Percentiles rank a stretch among this genome's conserved stretches.
Conservation (phyloP, 306 rosid species). For the Acacia crassicarpa region DNA sequence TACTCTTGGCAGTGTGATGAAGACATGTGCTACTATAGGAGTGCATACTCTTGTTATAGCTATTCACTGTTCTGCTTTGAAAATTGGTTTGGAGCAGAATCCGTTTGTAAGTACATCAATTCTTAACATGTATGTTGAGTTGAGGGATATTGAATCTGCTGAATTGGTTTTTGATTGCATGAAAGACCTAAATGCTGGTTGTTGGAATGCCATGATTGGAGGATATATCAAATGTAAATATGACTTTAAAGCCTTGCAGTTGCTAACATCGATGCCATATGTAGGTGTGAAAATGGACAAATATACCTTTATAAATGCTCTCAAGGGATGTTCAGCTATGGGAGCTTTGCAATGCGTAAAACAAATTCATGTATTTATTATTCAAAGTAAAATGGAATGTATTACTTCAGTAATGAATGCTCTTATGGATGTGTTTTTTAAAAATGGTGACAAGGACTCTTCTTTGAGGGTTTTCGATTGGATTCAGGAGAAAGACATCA, state of each 20-base stretch:
- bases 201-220: slow-evolving; percentile 65
- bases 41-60: slow-evolving; percentile 38
- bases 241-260: slow-evolving; percentile 42
- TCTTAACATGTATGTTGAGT: slow-evolving; percentile 56
- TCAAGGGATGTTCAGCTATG: slow-evolving; percentile 47
- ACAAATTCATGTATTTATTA: slow-evolving; percentile 52
- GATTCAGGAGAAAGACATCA: slow-evolving; percentile 45
- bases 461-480: slow-evolving; percentile 48
- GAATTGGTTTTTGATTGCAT: slow-evolving; percentile 41
- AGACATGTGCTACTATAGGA: slow-evolving; percentile 42
- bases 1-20: slow-evolving; percentile 51
- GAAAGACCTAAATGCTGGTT: slow-evolving; percentile 44
- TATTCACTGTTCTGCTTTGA: slow-evolving; percentile 51
- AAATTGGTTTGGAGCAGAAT: slow-evolving; percentile 48
- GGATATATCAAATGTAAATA: slow-evolving; percentile 44
- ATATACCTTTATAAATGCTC: slow-evolving; percentile 54
- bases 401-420: slow-evolving; percentile 44
- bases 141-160: slow-evolving; percentile 49
- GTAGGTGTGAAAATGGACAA: slow-evolving; percentile 46
- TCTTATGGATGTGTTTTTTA: slow-evolving; percentile 50
- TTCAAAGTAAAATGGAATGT: slow-evolving; percentile 35
- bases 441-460: slow-evolving; percentile 27
- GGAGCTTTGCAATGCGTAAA: slow-evolving; percentile 41
- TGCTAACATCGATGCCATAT: slow-evolving; percentile 36
- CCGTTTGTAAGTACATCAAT: slow-evolving; percentile 44